phyloP scores from a whole-genome alignment of 257 asterid genomes.

The Solanum pinnatisectum region DNA sequence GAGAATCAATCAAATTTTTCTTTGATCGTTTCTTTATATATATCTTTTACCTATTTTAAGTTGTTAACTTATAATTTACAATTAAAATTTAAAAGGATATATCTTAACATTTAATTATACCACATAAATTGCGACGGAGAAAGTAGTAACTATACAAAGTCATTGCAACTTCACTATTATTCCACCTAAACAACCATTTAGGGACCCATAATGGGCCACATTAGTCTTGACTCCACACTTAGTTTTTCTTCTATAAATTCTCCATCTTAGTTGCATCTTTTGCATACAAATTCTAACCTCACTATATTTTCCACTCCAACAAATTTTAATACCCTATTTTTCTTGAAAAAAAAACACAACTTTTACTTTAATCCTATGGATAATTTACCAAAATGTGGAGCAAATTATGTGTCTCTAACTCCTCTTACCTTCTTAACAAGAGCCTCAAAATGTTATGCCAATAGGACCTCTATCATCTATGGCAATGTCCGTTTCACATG shows the following conservation, averaged over 20 bases:
- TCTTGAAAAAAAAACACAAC: background rate
- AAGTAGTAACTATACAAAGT: background rate
- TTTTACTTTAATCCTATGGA: constrained; percentile 29
- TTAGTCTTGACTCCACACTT: background rate
- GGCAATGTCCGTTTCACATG: constrained; percentile 52
- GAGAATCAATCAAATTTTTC: too few relatives aligned
- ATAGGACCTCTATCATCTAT: constrained; percentile 46
- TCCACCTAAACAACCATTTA: background rate
- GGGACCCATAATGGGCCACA: background rate
- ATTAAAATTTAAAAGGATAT: too few relatives aligned
- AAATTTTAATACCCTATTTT: background rate
- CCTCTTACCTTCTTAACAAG: constrained; percentile 16
- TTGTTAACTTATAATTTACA: too few relatives aligned
- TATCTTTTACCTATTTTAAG: too few relatives aligned
- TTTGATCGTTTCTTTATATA: too few relatives aligned
- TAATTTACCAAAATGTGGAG: constrained; percentile 52
- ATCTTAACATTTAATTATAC: too few relatives aligned
- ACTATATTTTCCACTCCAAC: background rate
- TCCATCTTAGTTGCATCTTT: background rate
- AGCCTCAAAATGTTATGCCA: constrained; percentile 53
- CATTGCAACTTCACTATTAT: background rate
- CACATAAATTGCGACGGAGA: too few relatives aligned
- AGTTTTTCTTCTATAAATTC: background rate
- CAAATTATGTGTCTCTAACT: constrained; percentile 60
- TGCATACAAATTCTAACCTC: background rate